Evolutionary conservation across 257 asterid species (phyloP).

Genomic region (Capsicum rhomboideum): DNA sequence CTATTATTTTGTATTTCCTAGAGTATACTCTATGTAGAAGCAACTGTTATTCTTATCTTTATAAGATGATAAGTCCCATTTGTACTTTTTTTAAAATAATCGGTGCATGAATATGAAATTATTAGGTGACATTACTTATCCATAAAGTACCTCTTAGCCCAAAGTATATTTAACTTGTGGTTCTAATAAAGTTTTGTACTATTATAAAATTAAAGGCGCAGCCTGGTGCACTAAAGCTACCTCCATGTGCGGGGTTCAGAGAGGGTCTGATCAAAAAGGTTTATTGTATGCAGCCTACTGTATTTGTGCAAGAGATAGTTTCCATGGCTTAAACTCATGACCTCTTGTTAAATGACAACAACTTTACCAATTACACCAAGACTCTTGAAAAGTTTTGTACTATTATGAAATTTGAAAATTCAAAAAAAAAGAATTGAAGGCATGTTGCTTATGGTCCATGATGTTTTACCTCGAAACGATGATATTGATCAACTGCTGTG

Average conservation of each 20-base stretch:
- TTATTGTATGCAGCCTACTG: no score
- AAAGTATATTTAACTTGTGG: background rate
- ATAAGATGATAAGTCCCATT: background rate
- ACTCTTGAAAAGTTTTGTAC: no score
- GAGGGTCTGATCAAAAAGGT: no score
- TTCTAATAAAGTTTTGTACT: background rate
- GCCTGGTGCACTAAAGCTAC: no score
- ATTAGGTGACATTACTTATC: background rate
- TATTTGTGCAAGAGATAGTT: no score
- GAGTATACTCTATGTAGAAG: constrained; percentile 3
- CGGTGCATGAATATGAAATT: background rate
- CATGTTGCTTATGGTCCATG: background rate
- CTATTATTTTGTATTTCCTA: background rate
- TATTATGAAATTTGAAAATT: no score
- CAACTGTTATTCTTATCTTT: constrained; percentile 13
- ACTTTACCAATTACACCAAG: no score
- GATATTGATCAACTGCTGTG: constrained; percentile 80
- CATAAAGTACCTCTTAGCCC: background rate
- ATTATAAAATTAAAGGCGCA: no score
- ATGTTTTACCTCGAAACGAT: constrained; percentile 55
- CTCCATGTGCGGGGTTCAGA: no score
- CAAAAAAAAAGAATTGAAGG: no score
- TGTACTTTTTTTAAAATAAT: background rate
- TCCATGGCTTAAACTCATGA: no score
- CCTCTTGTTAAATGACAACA: no score